These are phyloP conservation scores for Leccinum subrobustum DNA, from an alignment of 1,284 basidiomycete species.

Conservation along the genomic window DNA sequence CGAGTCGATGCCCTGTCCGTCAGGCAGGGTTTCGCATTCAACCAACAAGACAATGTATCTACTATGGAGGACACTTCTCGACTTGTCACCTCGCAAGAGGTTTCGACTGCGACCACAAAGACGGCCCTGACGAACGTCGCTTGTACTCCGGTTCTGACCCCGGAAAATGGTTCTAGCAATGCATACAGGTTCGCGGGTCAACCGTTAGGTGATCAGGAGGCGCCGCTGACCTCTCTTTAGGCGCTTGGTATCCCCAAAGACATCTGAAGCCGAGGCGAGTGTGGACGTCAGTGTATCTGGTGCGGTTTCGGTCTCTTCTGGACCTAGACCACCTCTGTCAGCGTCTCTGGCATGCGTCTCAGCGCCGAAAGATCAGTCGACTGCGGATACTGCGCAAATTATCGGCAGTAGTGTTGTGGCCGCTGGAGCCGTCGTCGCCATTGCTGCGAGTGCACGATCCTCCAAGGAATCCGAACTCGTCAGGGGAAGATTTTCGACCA, in stretches of 20 bases:
- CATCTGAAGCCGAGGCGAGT: background rate
- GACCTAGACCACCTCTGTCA: background rate
- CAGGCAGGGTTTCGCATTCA: background rate
- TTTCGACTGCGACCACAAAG: background rate
- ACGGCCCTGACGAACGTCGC: background rate
- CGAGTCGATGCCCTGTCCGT: background rate
- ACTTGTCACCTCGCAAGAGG: background rate
- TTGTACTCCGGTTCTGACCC: background rate
- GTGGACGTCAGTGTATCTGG: too few species aligned
- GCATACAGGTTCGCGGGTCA: constrained; percentile 1
- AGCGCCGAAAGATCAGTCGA: background rate
- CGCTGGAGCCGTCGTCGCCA: background rate
- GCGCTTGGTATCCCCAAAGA: background rate
- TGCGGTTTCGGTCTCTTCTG: background rate
- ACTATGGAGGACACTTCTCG: background rate
- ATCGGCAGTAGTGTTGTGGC: background rate
- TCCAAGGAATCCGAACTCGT: background rate
- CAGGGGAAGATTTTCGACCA: background rate
- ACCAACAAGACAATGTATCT: background rate
- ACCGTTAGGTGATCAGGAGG: background rate
- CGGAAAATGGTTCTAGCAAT: background rate
- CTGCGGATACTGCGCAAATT: background rate
- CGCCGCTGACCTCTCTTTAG: background rate
- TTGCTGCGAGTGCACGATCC: background rate
- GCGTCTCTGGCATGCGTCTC: background rate